Evolutionary conservation across 345 rosid species (phyloP).

Genomic region (Citrus glauca): DNA sequence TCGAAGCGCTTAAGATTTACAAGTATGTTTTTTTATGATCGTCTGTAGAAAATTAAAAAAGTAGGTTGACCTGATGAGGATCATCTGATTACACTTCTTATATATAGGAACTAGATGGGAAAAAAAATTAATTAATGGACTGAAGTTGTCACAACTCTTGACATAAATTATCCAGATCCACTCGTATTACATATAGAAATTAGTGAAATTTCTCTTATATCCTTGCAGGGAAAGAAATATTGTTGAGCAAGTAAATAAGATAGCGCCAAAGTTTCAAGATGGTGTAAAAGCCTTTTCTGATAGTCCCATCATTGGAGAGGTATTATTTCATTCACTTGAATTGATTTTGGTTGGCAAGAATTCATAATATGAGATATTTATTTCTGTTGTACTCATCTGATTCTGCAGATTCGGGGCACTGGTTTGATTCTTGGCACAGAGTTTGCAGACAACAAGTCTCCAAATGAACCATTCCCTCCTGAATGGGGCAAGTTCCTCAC

Average conservation of each 20-base stretch:
- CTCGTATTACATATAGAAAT: not conserved
- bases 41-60: not conserved
- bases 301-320: constrained; percentile 96
- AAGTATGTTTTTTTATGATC: constrained; percentile 35
- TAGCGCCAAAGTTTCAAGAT: constrained; percentile 77
- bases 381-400: constrained; percentile 3
- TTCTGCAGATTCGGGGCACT: constrained; percentile 78
- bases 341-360: not conserved
- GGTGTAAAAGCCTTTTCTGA: constrained; percentile 73
- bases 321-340: constrained; percentile 18
- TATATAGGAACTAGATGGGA: not conserved
- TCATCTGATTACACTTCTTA: not conserved
- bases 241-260: constrained; percentile 44
- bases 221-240: constrained; percentile 77
- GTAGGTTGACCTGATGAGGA: not conserved
- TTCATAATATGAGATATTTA: not conserved
- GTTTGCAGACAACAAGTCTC: constrained; percentile 83
- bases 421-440: constrained; percentile 94
- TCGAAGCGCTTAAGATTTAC: constrained; percentile 73
- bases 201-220: not conserved
- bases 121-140: not conserved
- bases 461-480: constrained; percentile 78
- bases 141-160: not conserved
- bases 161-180: not conserved
- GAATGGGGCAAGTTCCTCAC: constrained; percentile 77